These are phyloP conservation scores for Zanthoxylum bungeanum DNA, from an alignment of 345 rosid species.

Conservation along the genomic window DNA sequence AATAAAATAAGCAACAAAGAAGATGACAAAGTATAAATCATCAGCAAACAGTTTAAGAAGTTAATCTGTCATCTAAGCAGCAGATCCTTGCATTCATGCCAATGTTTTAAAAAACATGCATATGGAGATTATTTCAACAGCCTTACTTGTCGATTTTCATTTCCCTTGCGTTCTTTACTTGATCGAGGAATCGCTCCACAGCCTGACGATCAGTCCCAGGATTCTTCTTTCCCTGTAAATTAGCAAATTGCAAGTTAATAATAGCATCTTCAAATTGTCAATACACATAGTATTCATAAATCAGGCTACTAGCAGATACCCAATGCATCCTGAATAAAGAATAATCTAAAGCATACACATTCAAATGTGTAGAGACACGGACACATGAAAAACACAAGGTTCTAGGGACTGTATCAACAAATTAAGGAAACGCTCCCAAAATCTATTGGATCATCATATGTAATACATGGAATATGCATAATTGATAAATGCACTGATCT, in stretches of 20 bases:
- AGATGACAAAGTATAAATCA: neutral
- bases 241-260: conserved; percentile 5
- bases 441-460: neutral
- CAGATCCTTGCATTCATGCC: neutral
- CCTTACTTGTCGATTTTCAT: conserved; percentile 88
- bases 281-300: neutral
- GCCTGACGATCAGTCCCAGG: conserved; percentile 72
- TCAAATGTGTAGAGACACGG: neutral
- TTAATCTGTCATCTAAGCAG: neutral
- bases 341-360: neutral
- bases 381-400: neutral
- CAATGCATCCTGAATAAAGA: neutral
- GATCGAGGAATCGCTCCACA: conserved; percentile 54
- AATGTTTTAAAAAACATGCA: neutral
- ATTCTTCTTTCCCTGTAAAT: conserved; percentile 84
- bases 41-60: neutral
- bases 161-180: conserved; percentile 67
- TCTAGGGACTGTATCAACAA: neutral
- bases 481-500: neutral
- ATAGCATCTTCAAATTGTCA: neutral
- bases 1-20: neutral
- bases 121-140: neutral
- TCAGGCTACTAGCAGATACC: neutral
- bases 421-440: neutral
- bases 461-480: neutral